Percentiles rank a stretch among this genome's conserved stretches.
Conservation (phyloP, 805 yeast genomes). For the Priceomyces melissophilus region DNA sequence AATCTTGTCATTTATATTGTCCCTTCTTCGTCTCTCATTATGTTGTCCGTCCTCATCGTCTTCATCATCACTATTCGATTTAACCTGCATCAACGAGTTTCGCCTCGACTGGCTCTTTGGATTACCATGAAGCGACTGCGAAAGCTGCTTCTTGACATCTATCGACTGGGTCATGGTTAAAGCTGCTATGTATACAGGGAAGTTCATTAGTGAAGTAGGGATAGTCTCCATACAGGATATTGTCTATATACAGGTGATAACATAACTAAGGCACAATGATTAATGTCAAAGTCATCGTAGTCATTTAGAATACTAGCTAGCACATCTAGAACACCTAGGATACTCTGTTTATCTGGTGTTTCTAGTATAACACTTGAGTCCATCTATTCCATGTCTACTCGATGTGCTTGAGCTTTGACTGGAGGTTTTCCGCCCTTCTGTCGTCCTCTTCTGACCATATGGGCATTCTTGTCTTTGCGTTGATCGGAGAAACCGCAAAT, state of each 20-base stretch:
- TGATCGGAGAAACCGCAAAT: conserved; percentile 24
- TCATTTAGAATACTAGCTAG: no score
- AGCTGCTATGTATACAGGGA: no score
- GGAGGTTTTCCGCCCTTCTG: conserved; percentile 23
- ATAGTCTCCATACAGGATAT: no score
- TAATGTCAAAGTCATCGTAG: no score
- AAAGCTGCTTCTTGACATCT: conserved; percentile 40
- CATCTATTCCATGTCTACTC: no score
- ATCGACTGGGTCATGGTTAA: conserved; percentile 24
- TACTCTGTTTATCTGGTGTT: no score
- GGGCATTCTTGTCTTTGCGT: conserved; percentile 20
- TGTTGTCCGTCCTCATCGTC: conserved; percentile 29
- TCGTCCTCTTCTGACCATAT: conserved; percentile 39
- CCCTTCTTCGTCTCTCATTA: conserved; percentile 41
- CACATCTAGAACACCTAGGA: no score
- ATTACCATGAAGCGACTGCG: conserved; percentile 32
- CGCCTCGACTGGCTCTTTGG: conserved; percentile 37
- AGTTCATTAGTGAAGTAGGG: no score
- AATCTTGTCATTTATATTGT: conserved; percentile 42
- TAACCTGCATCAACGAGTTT: conserved; percentile 26
- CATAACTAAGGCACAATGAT: no score
- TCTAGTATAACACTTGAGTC: no score
- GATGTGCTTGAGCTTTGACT: conserved; percentile 11
- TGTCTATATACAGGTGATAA: no score
- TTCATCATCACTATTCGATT: conserved; percentile 18